These are phyloP conservation scores for Diplodia mutila DNA, from an alignment of 2,329 filamentous ascomycete species.

Conservation along the genomic window DNA sequence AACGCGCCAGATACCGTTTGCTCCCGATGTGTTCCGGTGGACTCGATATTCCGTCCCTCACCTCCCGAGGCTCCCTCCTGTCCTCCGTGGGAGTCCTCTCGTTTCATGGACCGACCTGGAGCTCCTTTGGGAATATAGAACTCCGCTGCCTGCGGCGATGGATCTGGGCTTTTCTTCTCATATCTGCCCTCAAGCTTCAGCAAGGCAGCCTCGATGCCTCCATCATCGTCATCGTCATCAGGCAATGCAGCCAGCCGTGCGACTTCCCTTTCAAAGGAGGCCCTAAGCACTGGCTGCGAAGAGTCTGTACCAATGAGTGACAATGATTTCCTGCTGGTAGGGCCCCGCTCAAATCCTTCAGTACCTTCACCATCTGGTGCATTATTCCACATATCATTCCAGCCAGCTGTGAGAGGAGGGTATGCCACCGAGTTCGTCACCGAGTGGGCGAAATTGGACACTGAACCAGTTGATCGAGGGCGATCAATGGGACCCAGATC, in stretches of 20 bases:
- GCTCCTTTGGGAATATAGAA: slow-evolving; percentile 17
- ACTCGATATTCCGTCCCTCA: neutral
- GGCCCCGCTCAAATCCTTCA: neutral
- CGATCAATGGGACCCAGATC: slow-evolving; percentile 48
- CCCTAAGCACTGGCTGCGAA: slow-evolving; percentile 58
- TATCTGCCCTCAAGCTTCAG: slow-evolving; percentile 90
- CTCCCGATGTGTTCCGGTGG: neutral
- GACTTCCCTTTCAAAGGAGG: slow-evolving; percentile 86
- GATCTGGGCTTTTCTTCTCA: slow-evolving; percentile 51
- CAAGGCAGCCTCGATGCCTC: slow-evolving; percentile 89
- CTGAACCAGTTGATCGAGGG: slow-evolving; percentile 53
- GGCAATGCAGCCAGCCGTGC: slow-evolving; percentile 85
- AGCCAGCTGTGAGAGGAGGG: slow-evolving; percentile 27
- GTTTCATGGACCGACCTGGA: slow-evolving; percentile 9
- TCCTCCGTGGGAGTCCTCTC: slow-evolving; percentile 19
- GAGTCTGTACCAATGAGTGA: slow-evolving; percentile 57
- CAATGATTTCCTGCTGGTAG: slow-evolving; percentile 37
- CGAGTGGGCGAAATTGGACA: slow-evolving; percentile 49
- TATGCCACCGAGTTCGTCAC: slow-evolving; percentile 44
- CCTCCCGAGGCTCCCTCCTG: neutral
- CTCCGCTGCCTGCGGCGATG: slow-evolving; percentile 4
- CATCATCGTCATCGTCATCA: slow-evolving; percentile 75
- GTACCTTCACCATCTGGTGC: neutral
- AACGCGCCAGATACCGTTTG: neutral
- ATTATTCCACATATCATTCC: slow-evolving; percentile 20